A percentile compares a stretch with the other conserved stretches of the same genome.
Conservation (phyloP, 2,329 filamentous ascomycete genomes). For the Alternaria arborescens region DNA sequence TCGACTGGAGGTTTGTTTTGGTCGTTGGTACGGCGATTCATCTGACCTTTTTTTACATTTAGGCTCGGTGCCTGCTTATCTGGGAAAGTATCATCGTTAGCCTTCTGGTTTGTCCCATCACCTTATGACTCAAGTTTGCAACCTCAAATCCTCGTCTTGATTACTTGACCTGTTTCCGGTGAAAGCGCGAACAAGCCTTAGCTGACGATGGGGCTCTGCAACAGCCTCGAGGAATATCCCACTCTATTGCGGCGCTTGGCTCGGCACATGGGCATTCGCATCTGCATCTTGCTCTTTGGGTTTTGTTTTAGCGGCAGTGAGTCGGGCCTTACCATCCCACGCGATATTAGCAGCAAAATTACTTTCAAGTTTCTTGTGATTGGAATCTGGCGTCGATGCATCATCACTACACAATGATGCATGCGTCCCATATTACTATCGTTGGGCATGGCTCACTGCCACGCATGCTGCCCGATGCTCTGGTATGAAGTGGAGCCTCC, state of each 20-base stretch:
- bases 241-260: background rate
- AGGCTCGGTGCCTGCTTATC: background rate
- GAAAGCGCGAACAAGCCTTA: background rate
- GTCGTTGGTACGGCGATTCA: background rate
- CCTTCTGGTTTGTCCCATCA: background rate
- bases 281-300: background rate
- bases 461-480: background rate
- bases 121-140: background rate
- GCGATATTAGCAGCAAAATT: slow-evolving; percentile 1
- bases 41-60: background rate
- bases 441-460: background rate
- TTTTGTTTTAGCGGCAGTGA: background rate
- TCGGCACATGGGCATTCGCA: background rate
- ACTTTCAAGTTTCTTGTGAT: slow-evolving; percentile 2
- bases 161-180: background rate
- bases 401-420: background rate
- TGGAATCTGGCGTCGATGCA: background rate
- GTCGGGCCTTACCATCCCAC: slow-evolving; percentile 5
- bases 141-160: background rate
- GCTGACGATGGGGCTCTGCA: background rate
- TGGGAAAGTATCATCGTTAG: background rate
- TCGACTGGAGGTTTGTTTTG: slow-evolving; percentile 6
- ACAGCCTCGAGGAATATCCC: background rate
- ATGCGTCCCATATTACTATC: background rate
- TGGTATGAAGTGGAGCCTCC: background rate